Evolutionary conservation across 2,329 filamentous ascomycete genomes (phyloP), one percentile per base, ranked within the genome.

Genomic region (Colletotrichum shisoi): DNA sequence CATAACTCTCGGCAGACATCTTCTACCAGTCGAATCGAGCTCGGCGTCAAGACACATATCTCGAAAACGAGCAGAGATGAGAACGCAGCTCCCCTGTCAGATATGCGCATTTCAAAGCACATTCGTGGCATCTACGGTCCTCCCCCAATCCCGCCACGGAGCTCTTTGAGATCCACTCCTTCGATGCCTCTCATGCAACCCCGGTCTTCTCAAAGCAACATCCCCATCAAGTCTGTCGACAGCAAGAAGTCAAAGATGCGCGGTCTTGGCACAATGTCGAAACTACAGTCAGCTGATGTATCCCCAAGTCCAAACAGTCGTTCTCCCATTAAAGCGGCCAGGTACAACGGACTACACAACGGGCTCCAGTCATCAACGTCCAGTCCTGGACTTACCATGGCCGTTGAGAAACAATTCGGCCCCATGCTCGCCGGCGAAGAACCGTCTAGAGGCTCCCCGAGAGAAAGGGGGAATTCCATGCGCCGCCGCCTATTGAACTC

Each of bases 261-360:
- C 7, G 57, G 57, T 19, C 12, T 53, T 24, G 63, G 57, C 12
- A 53, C 27, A 15, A 48, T 62, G n/a, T 27, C 52, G 6, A 48
- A 54, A 2, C 5, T 27, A 9, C 63, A 49, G 37, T n/a, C 17
- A 24, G 21, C 12, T 3, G 53, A 60, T 27, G 39, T 12, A 17
- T 15, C 37, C 13, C 24, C 46, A 3, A 37, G 39, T n/a, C 4
- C 57, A 3, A 57, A 57, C 9, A 60, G 46, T 19, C 59, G 53
- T 8, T 69, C 69, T 17, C 63, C 69, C 4, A 45, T 62, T 27
- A 70, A 69, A 58, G 19, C 54, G 31, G 44, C 70, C 9, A 39
- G 60, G 11, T 63, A 49, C 12, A 46, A 27, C 19, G 44, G 60
- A 2, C 24, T 15, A 13, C 57, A 53, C 12, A 46, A 34, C 17